phyloP scores from a whole-genome alignment of 768 basidiomycete genomes.

The Cyclocybe aegerita region DNA sequence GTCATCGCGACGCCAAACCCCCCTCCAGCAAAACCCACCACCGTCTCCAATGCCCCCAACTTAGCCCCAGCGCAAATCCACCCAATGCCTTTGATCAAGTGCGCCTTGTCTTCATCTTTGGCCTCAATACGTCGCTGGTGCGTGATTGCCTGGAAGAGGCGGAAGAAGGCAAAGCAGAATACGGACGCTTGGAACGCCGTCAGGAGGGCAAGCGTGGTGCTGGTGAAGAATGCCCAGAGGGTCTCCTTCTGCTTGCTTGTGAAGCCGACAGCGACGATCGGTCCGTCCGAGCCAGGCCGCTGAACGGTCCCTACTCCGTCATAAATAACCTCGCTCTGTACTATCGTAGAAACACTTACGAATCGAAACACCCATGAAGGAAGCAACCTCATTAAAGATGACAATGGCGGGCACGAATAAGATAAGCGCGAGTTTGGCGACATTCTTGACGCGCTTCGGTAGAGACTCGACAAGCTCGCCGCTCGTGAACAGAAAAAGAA shows the following conservation, averaged over 20 bases:
- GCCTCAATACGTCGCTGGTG: slow-evolving; percentile 54
- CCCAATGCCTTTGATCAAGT: slow-evolving; percentile 57
- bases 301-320: slow-evolving; percentile 4
- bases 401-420: slow-evolving; percentile 57
- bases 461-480: slow-evolving; percentile 50
- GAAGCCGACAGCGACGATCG: slow-evolving; percentile 45
- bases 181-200: slow-evolving; percentile 54
- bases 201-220: slow-evolving; percentile 59
- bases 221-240: slow-evolving; percentile 58
- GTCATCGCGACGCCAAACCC: slow-evolving; percentile 53
- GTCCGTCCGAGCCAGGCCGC: slow-evolving; percentile 12
- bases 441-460: slow-evolving; percentile 45
- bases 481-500: slow-evolving; percentile 58
- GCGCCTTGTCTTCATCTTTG: slow-evolving; percentile 39
- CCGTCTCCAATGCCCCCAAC: slow-evolving; percentile 63
- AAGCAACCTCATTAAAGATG: slow-evolving; percentile 57
- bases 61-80: slow-evolving; percentile 66
- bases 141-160: slow-evolving; percentile 48
- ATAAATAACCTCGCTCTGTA: neutral
- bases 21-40: slow-evolving; percentile 58
- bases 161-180: slow-evolving; percentile 60
- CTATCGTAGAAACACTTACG: slow-evolving; percentile 37
- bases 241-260: slow-evolving; percentile 28
- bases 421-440: slow-evolving; percentile 45
- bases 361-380: slow-evolving; percentile 59